Conservation (phyloP, 208 protist species). For the Acanthamoeba rhysodes region DNA sequence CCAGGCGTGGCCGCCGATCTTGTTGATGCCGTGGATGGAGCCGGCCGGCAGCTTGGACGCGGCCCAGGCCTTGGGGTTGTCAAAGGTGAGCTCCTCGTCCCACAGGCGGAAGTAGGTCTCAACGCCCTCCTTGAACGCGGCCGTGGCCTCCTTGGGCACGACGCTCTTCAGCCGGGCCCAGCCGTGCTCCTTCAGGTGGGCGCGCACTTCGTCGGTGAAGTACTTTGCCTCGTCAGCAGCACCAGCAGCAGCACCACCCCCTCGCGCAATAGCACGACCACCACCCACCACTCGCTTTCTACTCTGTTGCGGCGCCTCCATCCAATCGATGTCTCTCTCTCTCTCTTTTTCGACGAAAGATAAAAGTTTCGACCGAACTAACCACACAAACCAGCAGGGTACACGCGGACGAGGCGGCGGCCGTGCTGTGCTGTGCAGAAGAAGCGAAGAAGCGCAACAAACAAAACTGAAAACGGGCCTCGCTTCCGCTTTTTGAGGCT, state of each 20-base stretch:
- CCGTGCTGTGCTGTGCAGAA: not conserved
- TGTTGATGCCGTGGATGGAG: slow-evolving; percentile 57
- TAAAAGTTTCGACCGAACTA: not conserved
- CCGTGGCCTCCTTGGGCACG: not conserved
- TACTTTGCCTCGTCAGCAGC: not conserved
- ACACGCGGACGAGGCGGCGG: too few relatives aligned
- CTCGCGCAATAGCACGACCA: not conserved
- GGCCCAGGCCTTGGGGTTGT: slow-evolving; percentile 27
- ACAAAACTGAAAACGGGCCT: not conserved
- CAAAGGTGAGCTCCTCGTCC: slow-evolving; percentile 30
- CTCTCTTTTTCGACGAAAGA: not conserved
- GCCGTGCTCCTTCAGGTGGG: slow-evolving; percentile 20
- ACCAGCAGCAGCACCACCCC: not conserved
- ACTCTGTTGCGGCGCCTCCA: too few relatives aligned
- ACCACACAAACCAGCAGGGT: not conserved
- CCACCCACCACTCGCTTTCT: not conserved
- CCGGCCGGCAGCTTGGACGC: not conserved
- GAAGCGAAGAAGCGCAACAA: not conserved
- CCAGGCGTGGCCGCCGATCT: slow-evolving; percentile 55
- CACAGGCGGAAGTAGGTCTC: slow-evolving; percentile 35
- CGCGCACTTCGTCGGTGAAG: slow-evolving; percentile 17
- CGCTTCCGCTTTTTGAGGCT: not conserved
- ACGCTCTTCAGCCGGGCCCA: not conserved
- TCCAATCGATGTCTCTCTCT: not conserved
- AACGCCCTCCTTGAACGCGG: slow-evolving; percentile 16